A percentile compares a stretch with the other conserved stretches of the same genome.
Evolutionary conservation across 192 early-diverging fungal species (phyloP).

Genomic region (Podila clonocystis): DNA sequence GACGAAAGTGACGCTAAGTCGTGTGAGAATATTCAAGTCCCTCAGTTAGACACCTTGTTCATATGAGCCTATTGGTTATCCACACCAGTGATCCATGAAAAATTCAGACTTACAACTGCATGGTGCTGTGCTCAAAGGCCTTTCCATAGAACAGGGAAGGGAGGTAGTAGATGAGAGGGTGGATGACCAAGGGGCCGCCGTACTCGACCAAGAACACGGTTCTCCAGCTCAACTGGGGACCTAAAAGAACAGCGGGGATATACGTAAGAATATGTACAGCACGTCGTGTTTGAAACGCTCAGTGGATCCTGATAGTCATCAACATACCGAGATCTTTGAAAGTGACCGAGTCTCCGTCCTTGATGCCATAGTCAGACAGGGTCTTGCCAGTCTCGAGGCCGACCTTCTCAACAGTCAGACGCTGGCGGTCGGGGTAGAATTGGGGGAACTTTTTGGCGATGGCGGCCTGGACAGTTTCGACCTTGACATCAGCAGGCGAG

Average conservation of each 20-base stretch:
- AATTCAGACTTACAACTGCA: slow-evolving; percentile 65
- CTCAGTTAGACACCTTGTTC: too few relatives aligned
- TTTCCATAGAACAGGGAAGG: slow-evolving; percentile 74
- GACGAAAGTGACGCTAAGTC: slow-evolving; percentile 65
- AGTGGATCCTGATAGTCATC: not conserved
- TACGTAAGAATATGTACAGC: not conserved
- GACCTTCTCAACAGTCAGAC: slow-evolving; percentile 74
- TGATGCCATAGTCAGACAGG: slow-evolving; percentile 71
- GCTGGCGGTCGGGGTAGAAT: slow-evolving; percentile 81
- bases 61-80: not conserved
- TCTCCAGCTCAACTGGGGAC: slow-evolving; percentile 94
- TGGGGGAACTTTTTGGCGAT: slow-evolving; percentile 73
- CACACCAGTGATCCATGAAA: not conserved
- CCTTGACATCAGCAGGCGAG: slow-evolving; percentile 61
- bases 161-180: slow-evolving; percentile 86
- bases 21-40: not conserved
- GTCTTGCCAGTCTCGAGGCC: slow-evolving; percentile 62
- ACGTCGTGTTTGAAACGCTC: not conserved
- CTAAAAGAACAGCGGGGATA: slow-evolving; percentile 23
- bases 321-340: slow-evolving; percentile 75
- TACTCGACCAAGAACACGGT: slow-evolving; percentile 97
- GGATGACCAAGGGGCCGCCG: slow-evolving; percentile 86
- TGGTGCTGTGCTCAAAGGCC: slow-evolving; percentile 71
- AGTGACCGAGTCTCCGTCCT: slow-evolving; percentile 67
- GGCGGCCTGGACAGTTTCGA: slow-evolving; percentile 74